Conservation (phyloP, 257 asterid genomes). For the Fraxinus americana region DNA sequence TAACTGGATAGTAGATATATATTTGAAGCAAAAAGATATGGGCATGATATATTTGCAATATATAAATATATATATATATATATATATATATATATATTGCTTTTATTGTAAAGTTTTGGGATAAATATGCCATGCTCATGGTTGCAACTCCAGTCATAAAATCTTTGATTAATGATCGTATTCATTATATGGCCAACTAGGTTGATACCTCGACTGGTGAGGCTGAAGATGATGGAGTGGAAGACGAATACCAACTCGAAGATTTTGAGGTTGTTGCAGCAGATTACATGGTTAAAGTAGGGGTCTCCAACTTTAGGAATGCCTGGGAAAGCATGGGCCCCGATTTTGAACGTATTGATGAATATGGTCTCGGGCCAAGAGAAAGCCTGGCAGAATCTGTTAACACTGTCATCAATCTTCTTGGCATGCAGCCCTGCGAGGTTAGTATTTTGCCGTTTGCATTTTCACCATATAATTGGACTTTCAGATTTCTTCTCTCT, state of each 20-base stretch:
- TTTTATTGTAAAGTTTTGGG: not conserved
- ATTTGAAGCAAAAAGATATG: not conserved
- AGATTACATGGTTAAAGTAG: slow-evolving; percentile 87
- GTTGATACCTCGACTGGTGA: slow-evolving; percentile 96
- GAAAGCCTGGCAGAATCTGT: slow-evolving; percentile 92
- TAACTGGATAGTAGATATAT: not conserved
- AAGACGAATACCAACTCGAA: slow-evolving; percentile 98
- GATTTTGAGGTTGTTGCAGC: slow-evolving; percentile 93
- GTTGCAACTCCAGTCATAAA: not conserved
- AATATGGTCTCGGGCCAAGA: slow-evolving; percentile 96
- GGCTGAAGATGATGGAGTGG: slow-evolving; percentile 95
- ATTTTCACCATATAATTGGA: not conserved
- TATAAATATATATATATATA: too few relatives aligned
- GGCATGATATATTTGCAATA: not conserved
- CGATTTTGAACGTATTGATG: slow-evolving; percentile 76
- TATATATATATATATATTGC: too few relatives aligned
- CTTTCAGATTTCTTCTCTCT: not conserved
- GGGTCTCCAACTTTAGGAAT: slow-evolving; percentile 91
- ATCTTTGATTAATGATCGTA: not conserved
- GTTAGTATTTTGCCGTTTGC: slow-evolving; percentile 42
- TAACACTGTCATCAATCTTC: slow-evolving; percentile 83
- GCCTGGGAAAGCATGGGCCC: slow-evolving; percentile 95
- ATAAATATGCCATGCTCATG: not conserved
- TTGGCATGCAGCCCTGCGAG: slow-evolving; percentile 99
- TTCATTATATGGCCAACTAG: slow-evolving; percentile 35